A percentile compares a stretch with the other conserved stretches of the same genome.
These are phyloP conservation scores for Globomyces sp. DNA, from an alignment of 371 early-diverging fungal species.

Conservation along the genomic window DNA sequence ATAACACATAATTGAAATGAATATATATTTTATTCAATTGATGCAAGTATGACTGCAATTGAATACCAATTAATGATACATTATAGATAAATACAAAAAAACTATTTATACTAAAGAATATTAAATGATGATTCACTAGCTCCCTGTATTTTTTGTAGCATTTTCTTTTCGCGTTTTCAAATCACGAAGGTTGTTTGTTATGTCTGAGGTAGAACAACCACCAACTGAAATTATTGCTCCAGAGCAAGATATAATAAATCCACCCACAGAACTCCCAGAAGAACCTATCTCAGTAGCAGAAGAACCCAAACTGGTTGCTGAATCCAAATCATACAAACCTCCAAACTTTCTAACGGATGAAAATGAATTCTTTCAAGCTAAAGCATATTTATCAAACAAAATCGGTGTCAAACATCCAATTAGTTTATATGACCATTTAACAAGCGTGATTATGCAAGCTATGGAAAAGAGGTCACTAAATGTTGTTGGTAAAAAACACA, in stretches of 20 bases:
- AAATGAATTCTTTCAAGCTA: conserved; percentile 42
- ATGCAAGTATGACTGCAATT: no score
- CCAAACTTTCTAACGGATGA: conserved; percentile 33
- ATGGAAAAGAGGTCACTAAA: conserved; percentile 42
- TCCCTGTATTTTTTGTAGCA: no score
- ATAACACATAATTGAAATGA: no score
- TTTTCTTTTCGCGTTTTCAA: no score
- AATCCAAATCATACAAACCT: not conserved
- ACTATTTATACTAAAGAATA: no score
- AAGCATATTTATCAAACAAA: conserved; percentile 35
- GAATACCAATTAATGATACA: no score
- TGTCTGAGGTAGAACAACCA: not conserved
- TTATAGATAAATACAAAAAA: no score
- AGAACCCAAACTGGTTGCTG: not conserved
- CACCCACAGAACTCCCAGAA: not conserved
- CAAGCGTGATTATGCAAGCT: conserved; percentile 37
- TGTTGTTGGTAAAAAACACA: conserved; percentile 36
- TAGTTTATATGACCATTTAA: conserved; percentile 49
- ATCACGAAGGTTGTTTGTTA: not conserved
- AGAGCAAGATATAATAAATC: not conserved
- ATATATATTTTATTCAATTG: no score
- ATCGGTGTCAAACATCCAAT: conserved; percentile 31
- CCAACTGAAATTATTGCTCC: not conserved
- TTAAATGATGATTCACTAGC: no score
- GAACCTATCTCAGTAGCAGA: conserved; percentile 1